phyloP scores from a whole-genome alignment of 495 filamentous ascomycete genomes.

The Apiosordaria backusii region DNA sequence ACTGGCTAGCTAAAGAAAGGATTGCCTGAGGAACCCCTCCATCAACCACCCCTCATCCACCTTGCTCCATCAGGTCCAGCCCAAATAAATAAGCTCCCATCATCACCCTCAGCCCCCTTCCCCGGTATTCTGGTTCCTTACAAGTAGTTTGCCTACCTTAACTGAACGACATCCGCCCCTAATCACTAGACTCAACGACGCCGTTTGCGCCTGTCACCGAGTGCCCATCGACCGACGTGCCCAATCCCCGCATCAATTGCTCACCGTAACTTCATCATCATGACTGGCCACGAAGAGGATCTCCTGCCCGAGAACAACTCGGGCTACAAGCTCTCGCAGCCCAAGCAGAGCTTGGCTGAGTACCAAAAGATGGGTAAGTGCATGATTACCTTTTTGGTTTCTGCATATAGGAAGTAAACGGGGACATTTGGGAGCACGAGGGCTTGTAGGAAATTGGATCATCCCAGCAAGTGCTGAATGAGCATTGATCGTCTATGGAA shows the following conservation, averaged over 20 bases:
- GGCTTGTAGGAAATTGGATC: background rate
- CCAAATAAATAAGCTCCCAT: slow-evolving; percentile 31
- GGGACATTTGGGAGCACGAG: background rate
- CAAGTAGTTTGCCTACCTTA: background rate
- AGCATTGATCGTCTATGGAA: background rate
- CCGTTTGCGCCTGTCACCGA: background rate
- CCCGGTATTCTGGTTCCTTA: slow-evolving; percentile 9
- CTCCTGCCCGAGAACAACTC: slow-evolving; percentile 79
- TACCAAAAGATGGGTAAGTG: slow-evolving; percentile 85
- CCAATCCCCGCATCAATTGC: slow-evolving; percentile 2
- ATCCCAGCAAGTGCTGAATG: slow-evolving; percentile 1
- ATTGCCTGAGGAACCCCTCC: slow-evolving; percentile 18
- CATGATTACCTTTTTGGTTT: slow-evolving; percentile 9
- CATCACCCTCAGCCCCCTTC: slow-evolving; percentile 16
- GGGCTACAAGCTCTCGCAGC: slow-evolving; percentile 94
- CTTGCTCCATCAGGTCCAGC: slow-evolving; percentile 3
- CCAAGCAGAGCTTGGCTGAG: slow-evolving; percentile 90
- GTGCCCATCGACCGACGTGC: background rate
- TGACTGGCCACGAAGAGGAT: slow-evolving; percentile 80
- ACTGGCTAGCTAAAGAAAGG: slow-evolving; percentile 13
- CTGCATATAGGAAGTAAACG: slow-evolving; percentile 2
- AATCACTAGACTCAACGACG: slow-evolving; percentile 8
- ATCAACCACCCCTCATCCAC: slow-evolving; percentile 22
- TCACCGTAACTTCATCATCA: slow-evolving; percentile 35
- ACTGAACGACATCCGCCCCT: slow-evolving; percentile 4